These are phyloP conservation scores for Penicillium coprophilum DNA, from an alignment of 495 filamentous ascomycete genomes.

Conservation along the genomic window DNA sequence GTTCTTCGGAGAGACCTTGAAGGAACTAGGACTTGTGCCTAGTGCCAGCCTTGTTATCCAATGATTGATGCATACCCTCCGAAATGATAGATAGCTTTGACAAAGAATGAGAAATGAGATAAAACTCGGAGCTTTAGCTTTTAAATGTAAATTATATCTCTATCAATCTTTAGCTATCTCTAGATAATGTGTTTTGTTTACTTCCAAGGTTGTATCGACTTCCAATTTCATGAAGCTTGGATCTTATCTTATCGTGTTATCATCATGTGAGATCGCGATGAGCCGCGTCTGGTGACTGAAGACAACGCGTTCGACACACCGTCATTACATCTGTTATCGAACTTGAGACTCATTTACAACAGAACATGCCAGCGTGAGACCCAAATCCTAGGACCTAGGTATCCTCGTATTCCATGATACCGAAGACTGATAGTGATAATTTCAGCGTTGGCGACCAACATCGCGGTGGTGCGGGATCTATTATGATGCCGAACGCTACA, in stretches of 20 bases:
- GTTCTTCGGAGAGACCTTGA: constrained; percentile 87
- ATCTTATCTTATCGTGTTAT: constrained; percentile 19
- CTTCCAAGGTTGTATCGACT: not conserved
- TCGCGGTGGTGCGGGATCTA: constrained; percentile 38
- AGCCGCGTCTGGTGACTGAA: constrained; percentile 24
- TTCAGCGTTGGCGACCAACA: constrained; percentile 81
- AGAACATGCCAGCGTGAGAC: constrained; percentile 49
- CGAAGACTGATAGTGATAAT: constrained; percentile 28
- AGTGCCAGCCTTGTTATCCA: constrained; percentile 83
- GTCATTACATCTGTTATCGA: constrained; percentile 19
- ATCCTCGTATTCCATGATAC: not conserved
- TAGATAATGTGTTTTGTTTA: not conserved
- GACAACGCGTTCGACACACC: constrained; percentile 26
- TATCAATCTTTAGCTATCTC: not conserved
- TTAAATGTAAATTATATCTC: not conserved
- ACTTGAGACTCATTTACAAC: constrained; percentile 10
- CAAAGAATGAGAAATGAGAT: constrained; percentile 17
- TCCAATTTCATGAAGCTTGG: not conserved
- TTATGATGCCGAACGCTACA: constrained; percentile 40
- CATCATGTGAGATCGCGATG: constrained; percentile 47
- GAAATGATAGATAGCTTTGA: constrained; percentile 11
- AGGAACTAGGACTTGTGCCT: constrained; percentile 87
- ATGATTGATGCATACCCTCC: constrained; percentile 21
- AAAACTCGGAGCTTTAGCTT: not conserved
- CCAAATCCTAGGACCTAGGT: not conserved